Base-by-base conservation (phyloP, 768 basidiomycete species). In the Artomyces pyxidatus region DNA sequence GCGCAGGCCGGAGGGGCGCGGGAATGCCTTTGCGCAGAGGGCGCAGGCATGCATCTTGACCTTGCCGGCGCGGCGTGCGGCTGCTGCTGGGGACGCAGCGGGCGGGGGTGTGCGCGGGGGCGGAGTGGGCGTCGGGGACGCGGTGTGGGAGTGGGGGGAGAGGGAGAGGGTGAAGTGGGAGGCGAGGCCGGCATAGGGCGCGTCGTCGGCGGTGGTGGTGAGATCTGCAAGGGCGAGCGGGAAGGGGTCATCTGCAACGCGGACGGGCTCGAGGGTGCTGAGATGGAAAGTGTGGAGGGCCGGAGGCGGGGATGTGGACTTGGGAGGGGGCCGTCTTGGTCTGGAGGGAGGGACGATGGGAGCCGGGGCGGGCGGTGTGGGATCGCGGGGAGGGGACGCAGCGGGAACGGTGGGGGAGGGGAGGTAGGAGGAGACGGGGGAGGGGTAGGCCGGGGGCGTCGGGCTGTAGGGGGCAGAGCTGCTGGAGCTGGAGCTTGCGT, bases 41-140 rank as follows among this genome's bases (percentile, higher is more conserved):
- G 42, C 23, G 39, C 70, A 71, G 48, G 60, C 53, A 48, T 71
- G 70, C 69, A 71, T 71, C 40, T 73, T 71, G 1, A 68, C 61
- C 27, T 60, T 70, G 12, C 42, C 23, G 11, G 54, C 47, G 6
- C 49, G 47, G 19, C 37, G 44, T 6, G 30, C 32, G 8, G 27
- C 40, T 17, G 32, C 45, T 29, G 45, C 48, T 35, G 12, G 14
- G 37, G 48, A 47, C 21, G 46, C 32, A 29, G 45, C 41, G 17
- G 21, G n/a, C 22, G 42, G 21, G 27, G 32, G 22, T 17, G 49
- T 25, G n/a, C 19, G 41, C 30, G 53, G 23, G 21, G 30, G 45
- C 30, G 50, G 41, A 21, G 56, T 41, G 12, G 49, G 42, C 22
- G 52, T 37, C 0, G 47, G 37, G 35, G 45, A 37, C 4, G 21